A percentile compares a stretch with the other conserved stretches of the same genome.
These are phyloP conservation scores for Cyamopsis tetragonoloba DNA, from an alignment of 306 rosid species.

Conservation along the genomic window DNA sequence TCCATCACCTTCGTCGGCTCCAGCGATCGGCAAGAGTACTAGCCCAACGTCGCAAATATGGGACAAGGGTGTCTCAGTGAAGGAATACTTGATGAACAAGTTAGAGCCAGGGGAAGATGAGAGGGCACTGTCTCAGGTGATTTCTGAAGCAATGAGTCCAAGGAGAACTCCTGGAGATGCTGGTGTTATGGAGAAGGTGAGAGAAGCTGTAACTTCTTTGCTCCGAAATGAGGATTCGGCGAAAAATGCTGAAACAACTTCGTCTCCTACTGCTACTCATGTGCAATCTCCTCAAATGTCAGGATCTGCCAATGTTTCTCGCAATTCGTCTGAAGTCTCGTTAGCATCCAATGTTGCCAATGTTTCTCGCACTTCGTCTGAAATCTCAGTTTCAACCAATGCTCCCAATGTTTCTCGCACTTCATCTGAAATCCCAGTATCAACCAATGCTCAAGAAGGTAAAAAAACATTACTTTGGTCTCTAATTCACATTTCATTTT, in stretches of 20 bases:
- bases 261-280: not conserved
- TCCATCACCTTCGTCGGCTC: constrained; percentile 22
- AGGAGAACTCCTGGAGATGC: constrained; percentile 44
- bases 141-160: constrained; percentile 76
- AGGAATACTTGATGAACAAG: constrained; percentile 69
- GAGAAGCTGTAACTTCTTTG: constrained; percentile 72
- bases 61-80: constrained; percentile 78
- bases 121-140: constrained; percentile 71
- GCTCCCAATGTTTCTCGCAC: not conserved
- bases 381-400: constrained; percentile 26
- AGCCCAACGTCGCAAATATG: constrained; percentile 36
- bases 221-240: constrained; percentile 49
- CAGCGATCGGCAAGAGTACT: constrained; percentile 15
- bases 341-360: constrained; percentile 22
- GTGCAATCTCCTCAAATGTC: no score
- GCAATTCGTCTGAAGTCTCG: constrained; percentile 17
- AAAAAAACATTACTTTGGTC: no score
- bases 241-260: constrained; percentile 23
- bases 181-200: constrained; percentile 76
- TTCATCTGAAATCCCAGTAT: constrained; percentile 19
- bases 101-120: constrained; percentile 95
- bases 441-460: constrained; percentile 51
- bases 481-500: no score
- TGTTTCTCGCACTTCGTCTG: constrained; percentile 17
- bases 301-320: constrained; percentile 2